A percentile compares a stretch with the other conserved stretches of the same genome.
Evolutionary conservation across 1,139 yeast genomes (phyloP).

Genomic region (Suhomyces panamericanus): DNA sequence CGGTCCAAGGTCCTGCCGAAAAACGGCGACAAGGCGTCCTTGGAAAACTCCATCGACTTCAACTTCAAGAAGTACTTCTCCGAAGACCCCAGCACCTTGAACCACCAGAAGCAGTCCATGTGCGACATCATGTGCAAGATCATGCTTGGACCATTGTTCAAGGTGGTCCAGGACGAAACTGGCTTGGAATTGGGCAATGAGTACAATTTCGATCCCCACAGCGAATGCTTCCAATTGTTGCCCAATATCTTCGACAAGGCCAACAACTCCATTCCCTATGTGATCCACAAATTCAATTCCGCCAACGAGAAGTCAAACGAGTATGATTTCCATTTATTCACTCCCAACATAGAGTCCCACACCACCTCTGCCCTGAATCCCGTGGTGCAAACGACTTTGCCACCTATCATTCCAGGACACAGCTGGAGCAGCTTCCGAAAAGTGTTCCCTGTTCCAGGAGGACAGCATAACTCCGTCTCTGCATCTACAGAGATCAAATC

Average conservation of each 20-base stretch:
- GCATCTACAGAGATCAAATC: neutral
- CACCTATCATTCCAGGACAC: constrained; percentile 1
- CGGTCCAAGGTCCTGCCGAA: neutral
- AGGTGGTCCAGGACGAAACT: constrained; percentile 25
- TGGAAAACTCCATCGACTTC: neutral
- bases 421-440: neutral
- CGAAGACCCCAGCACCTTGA: constrained; percentile 15
- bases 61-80: constrained; percentile 21
- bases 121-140: constrained; percentile 25
- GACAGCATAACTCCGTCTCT: neutral
- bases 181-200: constrained; percentile 17
- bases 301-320: neutral
- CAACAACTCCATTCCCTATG: constrained; percentile 2
- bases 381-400: neutral
- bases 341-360: neutral
- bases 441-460: neutral
- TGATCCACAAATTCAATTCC: neutral
- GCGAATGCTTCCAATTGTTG: neutral
- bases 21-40: neutral
- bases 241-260: constrained; percentile 3
- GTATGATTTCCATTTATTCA: neutral
- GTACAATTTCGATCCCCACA: constrained; percentile 7
- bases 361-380: neutral
- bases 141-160: constrained; percentile 26
- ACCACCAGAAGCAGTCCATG: constrained; percentile 14